These are phyloP conservation scores for Carex kokanica DNA, from an alignment of 176 grass and related monocot species.

Conservation along the genomic window DNA sequence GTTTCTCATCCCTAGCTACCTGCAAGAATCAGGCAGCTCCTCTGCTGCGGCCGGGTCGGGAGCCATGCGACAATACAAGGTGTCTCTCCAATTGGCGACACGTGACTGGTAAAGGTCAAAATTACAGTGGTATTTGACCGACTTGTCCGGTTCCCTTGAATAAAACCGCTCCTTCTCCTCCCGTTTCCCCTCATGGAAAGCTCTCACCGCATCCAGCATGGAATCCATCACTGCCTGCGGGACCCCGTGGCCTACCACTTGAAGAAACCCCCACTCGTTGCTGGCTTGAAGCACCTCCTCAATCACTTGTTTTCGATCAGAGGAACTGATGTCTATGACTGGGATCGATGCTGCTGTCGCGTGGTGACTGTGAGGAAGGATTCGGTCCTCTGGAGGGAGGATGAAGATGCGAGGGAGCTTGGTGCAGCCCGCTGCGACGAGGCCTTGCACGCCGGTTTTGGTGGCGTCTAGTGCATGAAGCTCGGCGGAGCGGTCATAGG, in stretches of 20 bases:
- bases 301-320: constrained; percentile 3
- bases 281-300: constrained; percentile 14
- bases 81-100: constrained; percentile 56
- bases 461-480: constrained; percentile 56
- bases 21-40: constrained; percentile 41
- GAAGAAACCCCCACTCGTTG: constrained; percentile 53
- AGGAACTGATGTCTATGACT: constrained; percentile 13
- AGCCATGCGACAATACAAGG: constrained; percentile 49
- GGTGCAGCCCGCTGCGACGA: constrained; percentile 30
- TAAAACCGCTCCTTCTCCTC: constrained; percentile 51
- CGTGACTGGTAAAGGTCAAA: constrained; percentile 46
- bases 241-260: constrained; percentile 50
- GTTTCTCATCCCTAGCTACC: constrained; percentile 3
- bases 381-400: neutral
- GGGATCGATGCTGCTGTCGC: neutral
- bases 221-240: neutral
- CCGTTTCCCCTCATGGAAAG: constrained; percentile 41
- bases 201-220: constrained; percentile 2
- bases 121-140: constrained; percentile 54
- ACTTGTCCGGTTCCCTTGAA: constrained; percentile 37
- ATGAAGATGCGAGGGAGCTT: constrained; percentile 49
- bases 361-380: neutral
- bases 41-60: constrained; percentile 40
- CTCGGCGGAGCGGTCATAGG: constrained; percentile 40
- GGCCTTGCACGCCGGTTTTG: constrained; percentile 52